Evolutionary conservation across 805 yeast species (phyloP).

Genomic region (Candida sithepensis): DNA sequence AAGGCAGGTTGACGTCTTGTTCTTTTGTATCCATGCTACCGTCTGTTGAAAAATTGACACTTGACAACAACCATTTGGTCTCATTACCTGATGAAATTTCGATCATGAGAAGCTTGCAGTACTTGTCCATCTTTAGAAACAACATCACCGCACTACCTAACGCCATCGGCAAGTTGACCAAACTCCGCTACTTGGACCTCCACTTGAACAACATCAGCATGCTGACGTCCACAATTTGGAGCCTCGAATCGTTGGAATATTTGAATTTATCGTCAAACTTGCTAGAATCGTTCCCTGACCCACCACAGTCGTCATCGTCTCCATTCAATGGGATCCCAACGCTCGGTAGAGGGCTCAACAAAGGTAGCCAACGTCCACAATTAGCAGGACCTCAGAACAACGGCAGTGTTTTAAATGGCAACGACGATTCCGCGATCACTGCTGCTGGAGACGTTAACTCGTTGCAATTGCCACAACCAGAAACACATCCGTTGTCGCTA

Average conservation of each 20-base stretch:
- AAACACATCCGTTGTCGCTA: neutral
- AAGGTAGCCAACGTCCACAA: neutral
- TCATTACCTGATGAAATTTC: slow-evolving; percentile 70
- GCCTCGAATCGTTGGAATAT: slow-evolving; percentile 48
- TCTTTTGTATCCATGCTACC: slow-evolving; percentile 64
- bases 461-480: neutral
- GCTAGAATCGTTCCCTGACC: slow-evolving; percentile 56
- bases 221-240: slow-evolving; percentile 67
- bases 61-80: slow-evolving; percentile 81
- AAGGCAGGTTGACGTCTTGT: slow-evolving; percentile 77
- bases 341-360: neutral
- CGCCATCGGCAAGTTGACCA: slow-evolving; percentile 55
- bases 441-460: no score
- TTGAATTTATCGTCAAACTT: slow-evolving; percentile 75
- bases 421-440: no score
- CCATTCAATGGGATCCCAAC: slow-evolving; percentile 8
- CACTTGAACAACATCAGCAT: slow-evolving; percentile 79
- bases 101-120: slow-evolving; percentile 52
- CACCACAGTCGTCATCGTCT: slow-evolving; percentile 31
- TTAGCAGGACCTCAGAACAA: neutral
- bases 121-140: slow-evolving; percentile 70
- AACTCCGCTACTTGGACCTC: slow-evolving; percentile 66
- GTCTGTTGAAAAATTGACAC: slow-evolving; percentile 63
- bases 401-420: no score
- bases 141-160: slow-evolving; percentile 69